Base-by-base conservation (phyloP, 805 yeast genomes). In the Saturnispora besseyi region DNA sequence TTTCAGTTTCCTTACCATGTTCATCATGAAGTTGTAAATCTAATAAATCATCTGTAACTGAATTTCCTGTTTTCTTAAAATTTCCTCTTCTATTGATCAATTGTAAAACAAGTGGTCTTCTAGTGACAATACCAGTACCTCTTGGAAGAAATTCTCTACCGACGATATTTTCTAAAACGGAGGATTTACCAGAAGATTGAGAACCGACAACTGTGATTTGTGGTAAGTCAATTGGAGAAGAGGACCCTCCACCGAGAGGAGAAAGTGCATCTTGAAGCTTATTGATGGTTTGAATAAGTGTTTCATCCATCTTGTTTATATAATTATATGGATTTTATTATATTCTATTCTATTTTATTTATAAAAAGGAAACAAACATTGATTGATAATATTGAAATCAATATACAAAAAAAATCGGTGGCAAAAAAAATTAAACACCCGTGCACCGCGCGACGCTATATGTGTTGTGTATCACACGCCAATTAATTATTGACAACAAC, bases 121-220 rank as follows among this genome's bases (percentile, higher is more conserved):
- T 77, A 24, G 96, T 87, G 55, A 87, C 96, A 56, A 87, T 87
- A 58, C 96, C 96, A 4, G 95, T 84, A 57, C 95, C 96, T 69
- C 96, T 76, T 50, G 96, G 96, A 55, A 88, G 71, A 67, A 87
- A 87, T 69, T 87, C 96, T 61, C 95, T 76, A 12, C 96, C 96
- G 40, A 89, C 96, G 56, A 87, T 86, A 70, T 87, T 87, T 65
- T 87, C 96, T 59, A 87, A 76, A 18, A 87, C 96, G 0, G 95
- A 87, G 24, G 91, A 83, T 68, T 87, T 87, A 55, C 96, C 96
- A 54, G 85, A 76, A 41, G 95, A 86, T 65, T 87, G 96, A 4
- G 95, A 87, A 38, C 96, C 96, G 42, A 87, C 96, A 34, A 87
- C 96, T n/a, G 96, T 87, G 62, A 88, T 88, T 67, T 88, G 96